Evolutionary conservation across 2,329 filamentous ascomycete genomes (phyloP).

Genomic region (Hirsutella rhossiliensis): DNA sequence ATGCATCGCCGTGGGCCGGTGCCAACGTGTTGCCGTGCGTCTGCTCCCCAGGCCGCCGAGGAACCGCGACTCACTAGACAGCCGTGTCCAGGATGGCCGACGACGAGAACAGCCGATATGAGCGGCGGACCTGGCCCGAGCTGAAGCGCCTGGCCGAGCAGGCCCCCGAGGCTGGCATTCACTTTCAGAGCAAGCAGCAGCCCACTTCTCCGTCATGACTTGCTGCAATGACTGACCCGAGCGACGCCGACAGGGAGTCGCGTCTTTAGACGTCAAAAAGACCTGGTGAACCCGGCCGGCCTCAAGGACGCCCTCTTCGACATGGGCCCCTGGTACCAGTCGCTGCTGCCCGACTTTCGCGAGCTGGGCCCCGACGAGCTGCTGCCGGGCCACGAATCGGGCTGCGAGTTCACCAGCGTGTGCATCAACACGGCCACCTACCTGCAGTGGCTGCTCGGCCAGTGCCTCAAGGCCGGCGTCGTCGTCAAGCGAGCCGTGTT

Average conservation of each 20-base stretch:
- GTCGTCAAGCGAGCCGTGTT: constrained; percentile 51
- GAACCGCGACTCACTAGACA: no score
- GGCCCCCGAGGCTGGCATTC: constrained; percentile 66
- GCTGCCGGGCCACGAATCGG: constrained; percentile 54
- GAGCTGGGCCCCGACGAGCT: constrained; percentile 47
- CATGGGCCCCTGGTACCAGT: constrained; percentile 61
- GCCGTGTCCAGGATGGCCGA: constrained; percentile 27
- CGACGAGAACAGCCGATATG: constrained; percentile 37
- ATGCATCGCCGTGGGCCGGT: constrained; percentile 80
- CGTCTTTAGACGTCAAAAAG: constrained; percentile 48
- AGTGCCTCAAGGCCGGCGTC: constrained; percentile 65
- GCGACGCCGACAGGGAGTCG: constrained; percentile 31
- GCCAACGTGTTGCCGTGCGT: constrained; percentile 66
- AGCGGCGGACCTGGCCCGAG: constrained; percentile 52
- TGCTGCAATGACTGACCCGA: background rate
- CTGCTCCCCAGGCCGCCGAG: background rate
- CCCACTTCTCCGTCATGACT: background rate
- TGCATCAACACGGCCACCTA: constrained; percentile 90
- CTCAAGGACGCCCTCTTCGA: constrained; percentile 48
- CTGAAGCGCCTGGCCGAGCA: constrained; percentile 47
- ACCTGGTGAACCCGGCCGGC: constrained; percentile 33
- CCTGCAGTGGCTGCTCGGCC: constrained; percentile 71
- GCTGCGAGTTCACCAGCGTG: constrained; percentile 66
- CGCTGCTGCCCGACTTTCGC: constrained; percentile 59
- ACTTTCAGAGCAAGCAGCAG: constrained; percentile 52